Base-by-base conservation (phyloP, 495 filamentous ascomycete genomes). In the Penicillium bialowiezense region DNA sequence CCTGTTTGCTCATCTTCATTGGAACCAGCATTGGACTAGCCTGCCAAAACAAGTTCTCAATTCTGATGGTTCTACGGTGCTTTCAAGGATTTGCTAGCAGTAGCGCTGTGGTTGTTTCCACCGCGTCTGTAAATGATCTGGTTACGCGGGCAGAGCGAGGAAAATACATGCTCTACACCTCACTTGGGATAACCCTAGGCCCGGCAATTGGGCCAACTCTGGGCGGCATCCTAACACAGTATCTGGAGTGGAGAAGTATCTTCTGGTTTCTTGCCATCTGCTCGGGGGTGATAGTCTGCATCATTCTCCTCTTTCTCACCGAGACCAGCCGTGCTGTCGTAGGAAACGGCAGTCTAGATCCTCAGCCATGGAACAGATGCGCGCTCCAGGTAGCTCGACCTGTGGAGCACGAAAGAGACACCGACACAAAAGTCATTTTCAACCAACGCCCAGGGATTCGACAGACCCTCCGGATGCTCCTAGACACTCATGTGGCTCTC, bases 51-150 rank as follows among this genome's bases (percentile, higher is more conserved):
- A 63, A 57, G 33, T 80, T 76, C 46, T 50, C 67, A 0, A 73
- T 75, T 3, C 53, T 83, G 20, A 56, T 83, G 38, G 52, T 75
- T 6, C 60, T 83, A 2, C 75, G 79, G 0, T 73, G 68, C 41
- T 35, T 83, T 12, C 76, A 82, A 55, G 68, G 67, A 7, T 54
- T 68, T 0, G 78, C 78, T 0, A 75, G 70, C 46, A 75, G 70
- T 49, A 67, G 69, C 1, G 73, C 71, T 1, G 58, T 72, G 7
- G 69, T 69, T 0, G 44, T 82, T 2, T 62, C 64, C 0, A 65
- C 59, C 33, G 74, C 64, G 3, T 55, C 73, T 5, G 70, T 74
- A 0, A 63, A 69, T 0, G 77, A 80, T 55, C 34, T 78, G 5
- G 59, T 58, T 9, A 72, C 71, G 3, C 55, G 64, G 4, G 52